These are phyloP conservation scores for Cutaneotrichosporon cyanovorans DNA, from an alignment of 1,284 basidiomycete species.

Conservation along the genomic window DNA sequence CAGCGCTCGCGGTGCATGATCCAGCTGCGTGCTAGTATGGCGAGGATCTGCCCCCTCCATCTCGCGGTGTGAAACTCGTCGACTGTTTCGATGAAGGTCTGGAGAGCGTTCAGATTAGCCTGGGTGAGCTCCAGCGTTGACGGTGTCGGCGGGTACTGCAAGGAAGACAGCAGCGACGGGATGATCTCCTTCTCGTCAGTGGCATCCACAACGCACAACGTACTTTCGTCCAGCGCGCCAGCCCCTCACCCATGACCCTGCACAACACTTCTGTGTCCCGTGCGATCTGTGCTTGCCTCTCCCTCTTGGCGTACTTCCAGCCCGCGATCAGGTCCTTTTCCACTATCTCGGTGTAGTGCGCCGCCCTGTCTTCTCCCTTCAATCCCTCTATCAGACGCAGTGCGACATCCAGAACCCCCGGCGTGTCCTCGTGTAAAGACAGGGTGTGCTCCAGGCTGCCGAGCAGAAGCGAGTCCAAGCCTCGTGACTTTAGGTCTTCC, in stretches of 20 bases:
- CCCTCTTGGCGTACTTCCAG: slow-evolving; percentile 40
- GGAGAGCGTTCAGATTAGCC: slow-evolving; percentile 36
- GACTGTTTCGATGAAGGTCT: slow-evolving; percentile 21
- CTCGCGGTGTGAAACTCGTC: slow-evolving; percentile 26
- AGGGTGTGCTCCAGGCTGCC: slow-evolving; percentile 39
- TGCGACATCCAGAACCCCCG: slow-evolving; percentile 25
- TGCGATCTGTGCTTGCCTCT: slow-evolving; percentile 33
- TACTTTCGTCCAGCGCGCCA: slow-evolving; percentile 43
- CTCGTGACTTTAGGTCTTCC: slow-evolving; percentile 32
- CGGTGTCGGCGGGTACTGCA: slow-evolving; percentile 34
- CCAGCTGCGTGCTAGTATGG: slow-evolving; percentile 31
- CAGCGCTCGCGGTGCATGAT: slow-evolving; percentile 24
- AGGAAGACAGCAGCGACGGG: slow-evolving; percentile 36
- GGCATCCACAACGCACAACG: background rate
- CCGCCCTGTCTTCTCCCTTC: slow-evolving; percentile 21
- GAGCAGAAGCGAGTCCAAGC: slow-evolving; percentile 34
- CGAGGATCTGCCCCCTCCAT: slow-evolving; percentile 44
- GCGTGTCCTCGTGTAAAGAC: slow-evolving; percentile 32
- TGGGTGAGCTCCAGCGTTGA: slow-evolving; percentile 25
- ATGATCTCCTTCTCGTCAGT: slow-evolving; percentile 30
- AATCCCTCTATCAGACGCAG: background rate
- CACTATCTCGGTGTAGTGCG: slow-evolving; percentile 31
- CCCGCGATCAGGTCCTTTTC: slow-evolving; percentile 28
- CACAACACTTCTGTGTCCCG: slow-evolving; percentile 28
- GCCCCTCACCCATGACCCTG: slow-evolving; percentile 27